Percentiles rank a stretch among this genome's conserved stretches.
Evolutionary conservation across 2,329 filamentous ascomycete genomes (phyloP).

Genomic region (Tolypocladium endophyticum): DNA sequence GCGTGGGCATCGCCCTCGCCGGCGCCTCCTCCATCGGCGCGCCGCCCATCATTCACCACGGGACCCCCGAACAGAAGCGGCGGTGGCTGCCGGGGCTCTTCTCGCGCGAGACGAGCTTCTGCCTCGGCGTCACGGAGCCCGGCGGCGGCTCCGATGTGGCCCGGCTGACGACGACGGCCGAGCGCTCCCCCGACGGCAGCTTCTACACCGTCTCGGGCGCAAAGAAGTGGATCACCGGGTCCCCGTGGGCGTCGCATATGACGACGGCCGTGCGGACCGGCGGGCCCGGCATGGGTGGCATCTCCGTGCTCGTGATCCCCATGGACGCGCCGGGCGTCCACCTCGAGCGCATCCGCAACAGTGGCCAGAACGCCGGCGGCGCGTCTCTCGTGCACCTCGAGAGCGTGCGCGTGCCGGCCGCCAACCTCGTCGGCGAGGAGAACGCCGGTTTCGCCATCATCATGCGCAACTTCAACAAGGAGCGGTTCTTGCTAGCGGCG

Average conservation of each 20-base stretch:
- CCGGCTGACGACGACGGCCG: constrained; percentile 49
- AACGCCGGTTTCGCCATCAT: constrained; percentile 46
- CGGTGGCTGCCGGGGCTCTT: constrained; percentile 50
- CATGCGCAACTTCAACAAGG: constrained; percentile 47
- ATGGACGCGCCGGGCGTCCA: constrained; percentile 37
- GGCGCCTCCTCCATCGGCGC: constrained; percentile 53
- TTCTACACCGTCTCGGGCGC: constrained; percentile 54
- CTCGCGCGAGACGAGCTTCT: constrained; percentile 48
- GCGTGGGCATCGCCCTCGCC: constrained; percentile 46
- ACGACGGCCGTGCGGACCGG: constrained; percentile 53
- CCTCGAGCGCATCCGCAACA: constrained; percentile 46
- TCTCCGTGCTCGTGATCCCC: constrained; percentile 49
- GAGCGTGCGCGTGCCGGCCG: constrained; percentile 39
- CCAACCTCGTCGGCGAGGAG: constrained; percentile 32
- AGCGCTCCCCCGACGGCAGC: constrained; percentile 37
- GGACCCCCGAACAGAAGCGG: constrained; percentile 35
- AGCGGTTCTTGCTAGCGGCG: constrained; percentile 47
- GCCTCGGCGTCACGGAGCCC: constrained; percentile 55
- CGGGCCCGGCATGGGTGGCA: constrained; percentile 37
- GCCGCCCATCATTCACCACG: constrained; percentile 53
- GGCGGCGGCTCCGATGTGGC: constrained; percentile 53
- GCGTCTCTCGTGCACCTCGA: constrained; percentile 46
- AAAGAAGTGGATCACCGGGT: constrained; percentile 61
- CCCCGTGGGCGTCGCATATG: constrained; percentile 48
- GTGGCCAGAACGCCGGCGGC: constrained; percentile 55